Conservation (phyloP, 75 land plant species). For the Isoetes taiwanensis region DNA sequence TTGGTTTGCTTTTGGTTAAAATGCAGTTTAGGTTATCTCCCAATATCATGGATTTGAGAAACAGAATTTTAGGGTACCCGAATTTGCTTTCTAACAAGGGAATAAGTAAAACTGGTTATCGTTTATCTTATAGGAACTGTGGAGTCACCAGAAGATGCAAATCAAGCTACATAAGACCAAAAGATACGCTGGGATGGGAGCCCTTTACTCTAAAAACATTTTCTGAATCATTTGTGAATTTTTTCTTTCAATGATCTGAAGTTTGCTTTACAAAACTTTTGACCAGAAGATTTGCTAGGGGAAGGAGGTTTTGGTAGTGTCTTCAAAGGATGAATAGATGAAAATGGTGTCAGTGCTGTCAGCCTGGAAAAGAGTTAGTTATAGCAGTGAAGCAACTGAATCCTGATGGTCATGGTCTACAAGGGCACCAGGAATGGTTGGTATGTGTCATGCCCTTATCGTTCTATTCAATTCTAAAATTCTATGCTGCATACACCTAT, state of each 20-base stretch:
- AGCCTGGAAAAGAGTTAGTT: not conserved
- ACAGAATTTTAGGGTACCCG: too few relatives aligned
- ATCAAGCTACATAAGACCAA: too few relatives aligned
- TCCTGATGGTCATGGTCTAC: not conserved
- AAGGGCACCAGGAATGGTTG: slow-evolving; percentile 3
- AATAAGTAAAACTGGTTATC: too few relatives aligned
- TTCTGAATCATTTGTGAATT: slow-evolving; percentile 1
- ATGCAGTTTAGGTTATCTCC: too few relatives aligned
- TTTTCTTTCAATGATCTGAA: slow-evolving; percentile 1
- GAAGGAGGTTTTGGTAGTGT: slow-evolving; percentile 7
- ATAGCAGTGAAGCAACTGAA: slow-evolving; percentile 4
- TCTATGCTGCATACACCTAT: not conserved
- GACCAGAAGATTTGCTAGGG: not conserved
- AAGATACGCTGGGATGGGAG: too few relatives aligned
- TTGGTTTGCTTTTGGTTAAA: too few relatives aligned
- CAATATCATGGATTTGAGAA: too few relatives aligned
- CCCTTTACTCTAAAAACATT: too few relatives aligned
- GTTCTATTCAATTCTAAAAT: not conserved
- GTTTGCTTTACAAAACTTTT: not conserved
- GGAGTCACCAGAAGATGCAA: too few relatives aligned
- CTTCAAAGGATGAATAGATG: slow-evolving; percentile 6
- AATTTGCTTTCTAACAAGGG: too few relatives aligned
- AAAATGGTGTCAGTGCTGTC: not conserved
- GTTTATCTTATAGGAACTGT: too few relatives aligned
- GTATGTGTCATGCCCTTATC: not conserved